These are phyloP conservation scores for Bertia moriformis DNA, from an alignment of 2,329 filamentous ascomycete species.

Conservation along the genomic window DNA sequence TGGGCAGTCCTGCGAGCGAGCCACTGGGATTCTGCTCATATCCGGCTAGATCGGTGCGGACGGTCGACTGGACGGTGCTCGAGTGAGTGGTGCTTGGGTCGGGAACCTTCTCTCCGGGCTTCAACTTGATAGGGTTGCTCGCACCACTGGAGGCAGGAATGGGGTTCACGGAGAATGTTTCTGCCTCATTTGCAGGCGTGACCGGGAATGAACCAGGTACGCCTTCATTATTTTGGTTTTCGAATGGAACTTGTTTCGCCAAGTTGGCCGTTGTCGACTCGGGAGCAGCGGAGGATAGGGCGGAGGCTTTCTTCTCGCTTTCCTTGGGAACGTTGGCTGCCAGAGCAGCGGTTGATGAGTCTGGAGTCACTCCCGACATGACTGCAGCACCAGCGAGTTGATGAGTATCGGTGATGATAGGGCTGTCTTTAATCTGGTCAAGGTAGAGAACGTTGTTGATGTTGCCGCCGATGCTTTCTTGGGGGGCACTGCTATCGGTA, in stretches of 20 bases:
- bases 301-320: conserved; percentile 1
- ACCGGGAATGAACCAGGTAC: conserved; percentile 43
- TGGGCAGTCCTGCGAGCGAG: neutral
- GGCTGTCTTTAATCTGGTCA: conserved; percentile 26
- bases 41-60: neutral
- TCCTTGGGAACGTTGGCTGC: conserved; percentile 34
- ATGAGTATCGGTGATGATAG: conserved; percentile 6
- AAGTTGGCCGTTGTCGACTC: neutral
- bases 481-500: conserved; percentile 36
- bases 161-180: conserved; percentile 11
- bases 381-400: conserved; percentile 11
- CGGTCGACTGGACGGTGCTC: conserved; percentile 5
- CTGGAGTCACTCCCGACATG: conserved; percentile 36
- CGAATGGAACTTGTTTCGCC: neutral
- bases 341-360: conserved; percentile 36
- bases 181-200: conserved; percentile 33
- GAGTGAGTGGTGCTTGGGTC: conserved; percentile 2
- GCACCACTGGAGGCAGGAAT: conserved; percentile 2
- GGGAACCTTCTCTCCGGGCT: conserved; percentile 2
- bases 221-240: conserved; percentile 11
- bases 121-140: conserved; percentile 2
- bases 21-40: neutral
- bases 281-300: neutral
- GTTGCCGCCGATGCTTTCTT: conserved; percentile 43
- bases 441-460: conserved; percentile 49